A percentile compares a stretch with the other conserved stretches of the same genome.
Conservation (phyloP, 129 eudicot genomes). For the Flaveria bidentis region DNA sequence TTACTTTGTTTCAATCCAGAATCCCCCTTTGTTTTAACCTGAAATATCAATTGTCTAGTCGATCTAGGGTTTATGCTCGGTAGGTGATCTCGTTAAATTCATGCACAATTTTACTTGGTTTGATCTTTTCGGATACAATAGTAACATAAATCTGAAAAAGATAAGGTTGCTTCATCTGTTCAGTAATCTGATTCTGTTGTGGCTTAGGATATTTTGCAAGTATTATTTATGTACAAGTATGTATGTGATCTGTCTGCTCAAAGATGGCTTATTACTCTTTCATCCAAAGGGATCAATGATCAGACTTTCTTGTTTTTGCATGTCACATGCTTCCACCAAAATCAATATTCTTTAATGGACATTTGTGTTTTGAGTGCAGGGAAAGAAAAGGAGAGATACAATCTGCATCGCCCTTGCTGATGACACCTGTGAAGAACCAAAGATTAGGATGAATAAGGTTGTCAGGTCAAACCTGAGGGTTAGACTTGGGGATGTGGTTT, state of each 20-base stretch:
- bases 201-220: background rate
- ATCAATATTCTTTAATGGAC: background rate
- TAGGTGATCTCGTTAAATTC: background rate
- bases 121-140: background rate
- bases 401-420: conserved; percentile 92
- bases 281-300: background rate
- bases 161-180: too few species aligned
- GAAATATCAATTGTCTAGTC: background rate
- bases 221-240: too few species aligned
- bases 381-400: conserved; percentile 87
- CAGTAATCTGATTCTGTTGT: background rate
- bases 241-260: too few species aligned
- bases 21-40: background rate
- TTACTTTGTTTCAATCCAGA: background rate
- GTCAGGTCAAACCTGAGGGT: conserved; percentile 81
- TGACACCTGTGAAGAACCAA: conserved; percentile 88
- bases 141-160: too few species aligned
- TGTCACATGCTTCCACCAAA: background rate
- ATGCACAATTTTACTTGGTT: background rate
- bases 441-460: conserved; percentile 87
- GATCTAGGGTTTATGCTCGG: conserved; percentile 5
- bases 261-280: too few species aligned
- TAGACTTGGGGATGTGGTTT: conserved; percentile 83
- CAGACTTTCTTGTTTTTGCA: background rate
- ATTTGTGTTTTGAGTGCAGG: conserved; percentile 41